These are phyloP conservation scores for Kodamaea arcana DNA, from an alignment of 1,139 yeast genomes.

Conservation along the genomic window DNA sequence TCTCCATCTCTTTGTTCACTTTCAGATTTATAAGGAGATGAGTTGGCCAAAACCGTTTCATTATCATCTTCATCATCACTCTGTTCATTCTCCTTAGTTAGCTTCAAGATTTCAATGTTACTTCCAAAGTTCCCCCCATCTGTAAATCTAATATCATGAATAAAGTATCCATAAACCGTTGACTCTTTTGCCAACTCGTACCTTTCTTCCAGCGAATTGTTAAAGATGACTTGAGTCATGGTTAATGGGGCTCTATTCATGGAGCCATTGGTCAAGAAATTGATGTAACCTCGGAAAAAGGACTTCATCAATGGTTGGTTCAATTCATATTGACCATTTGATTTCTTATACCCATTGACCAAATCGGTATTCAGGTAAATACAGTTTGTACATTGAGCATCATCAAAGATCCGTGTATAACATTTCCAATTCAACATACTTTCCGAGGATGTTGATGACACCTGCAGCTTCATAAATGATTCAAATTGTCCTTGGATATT, in stretches of 20 bases:
- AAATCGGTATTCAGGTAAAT: constrained; percentile 28
- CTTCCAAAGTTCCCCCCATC: constrained; percentile 8
- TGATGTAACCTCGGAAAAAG: constrained; percentile 40
- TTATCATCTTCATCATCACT: constrained; percentile 28
- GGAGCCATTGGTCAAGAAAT: constrained; percentile 35
- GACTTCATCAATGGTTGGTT: constrained; percentile 37
- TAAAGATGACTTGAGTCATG: constrained; percentile 30
- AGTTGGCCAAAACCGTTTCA: constrained; percentile 39
- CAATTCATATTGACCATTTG: constrained; percentile 20
- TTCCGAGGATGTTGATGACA: constrained; percentile 1
- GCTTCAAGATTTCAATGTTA: constrained; percentile 9
- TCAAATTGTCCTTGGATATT: constrained; percentile 17
- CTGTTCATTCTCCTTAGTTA: constrained; percentile 5
- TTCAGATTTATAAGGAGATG: constrained; percentile 27
- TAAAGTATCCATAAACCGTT: constrained; percentile 22
- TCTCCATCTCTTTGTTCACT: not conserved
- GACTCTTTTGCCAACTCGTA: constrained; percentile 11
- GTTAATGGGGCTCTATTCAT: constrained; percentile 21
- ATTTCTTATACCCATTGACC: constrained; percentile 31
- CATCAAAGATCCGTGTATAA: constrained; percentile 26
- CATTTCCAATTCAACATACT: constrained; percentile 35
- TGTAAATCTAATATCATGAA: constrained; percentile 24
- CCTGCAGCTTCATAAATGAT: constrained; percentile 27
- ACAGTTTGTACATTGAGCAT: constrained; percentile 9
- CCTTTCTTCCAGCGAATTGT: constrained; percentile 9